Evolutionary conservation across 805 yeast genomes (phyloP).

Genomic region (Kazachstania psychrophila): DNA sequence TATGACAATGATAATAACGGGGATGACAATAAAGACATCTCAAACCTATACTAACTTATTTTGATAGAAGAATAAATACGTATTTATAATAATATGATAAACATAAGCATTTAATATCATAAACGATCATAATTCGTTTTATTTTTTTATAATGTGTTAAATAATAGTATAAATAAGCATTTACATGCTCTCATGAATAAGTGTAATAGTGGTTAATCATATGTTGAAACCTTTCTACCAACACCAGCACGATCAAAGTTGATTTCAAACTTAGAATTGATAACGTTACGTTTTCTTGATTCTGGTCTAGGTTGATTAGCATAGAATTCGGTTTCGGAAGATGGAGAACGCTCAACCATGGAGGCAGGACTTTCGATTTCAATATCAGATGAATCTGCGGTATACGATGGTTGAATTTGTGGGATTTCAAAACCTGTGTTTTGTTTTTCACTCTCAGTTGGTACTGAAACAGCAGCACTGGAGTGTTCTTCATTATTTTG

Average conservation of each 20-base stretch:
- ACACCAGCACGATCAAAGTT: conserved; percentile 34
- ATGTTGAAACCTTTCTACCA: conserved; percentile 31
- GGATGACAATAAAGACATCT: no score
- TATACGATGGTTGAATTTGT: conserved; percentile 12
- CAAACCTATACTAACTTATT: no score
- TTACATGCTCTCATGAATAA: no score
- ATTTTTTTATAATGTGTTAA: no score
- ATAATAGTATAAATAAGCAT: no score
- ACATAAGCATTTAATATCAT: no score
- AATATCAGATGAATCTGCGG: conserved; percentile 6
- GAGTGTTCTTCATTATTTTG: conserved; percentile 9
- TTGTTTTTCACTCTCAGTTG: conserved; percentile 22
- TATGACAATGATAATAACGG: no score
- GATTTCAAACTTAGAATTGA: conserved; percentile 29
- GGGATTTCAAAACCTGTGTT: conserved; percentile 25
- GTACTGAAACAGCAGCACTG: conserved; percentile 17
- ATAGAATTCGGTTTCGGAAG: conserved; percentile 1
- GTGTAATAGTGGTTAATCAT: conserved; percentile 10
- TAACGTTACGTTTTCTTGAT: conserved; percentile 18
- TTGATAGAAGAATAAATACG: no score
- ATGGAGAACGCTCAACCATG: background rate
- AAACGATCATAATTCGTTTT: no score
- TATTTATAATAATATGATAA: no score
- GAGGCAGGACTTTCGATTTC: background rate
- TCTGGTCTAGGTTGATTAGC: conserved; percentile 9